Base-by-base conservation (phyloP, 352 stramenopile species). In the Phytopythium delawarense region DNA sequence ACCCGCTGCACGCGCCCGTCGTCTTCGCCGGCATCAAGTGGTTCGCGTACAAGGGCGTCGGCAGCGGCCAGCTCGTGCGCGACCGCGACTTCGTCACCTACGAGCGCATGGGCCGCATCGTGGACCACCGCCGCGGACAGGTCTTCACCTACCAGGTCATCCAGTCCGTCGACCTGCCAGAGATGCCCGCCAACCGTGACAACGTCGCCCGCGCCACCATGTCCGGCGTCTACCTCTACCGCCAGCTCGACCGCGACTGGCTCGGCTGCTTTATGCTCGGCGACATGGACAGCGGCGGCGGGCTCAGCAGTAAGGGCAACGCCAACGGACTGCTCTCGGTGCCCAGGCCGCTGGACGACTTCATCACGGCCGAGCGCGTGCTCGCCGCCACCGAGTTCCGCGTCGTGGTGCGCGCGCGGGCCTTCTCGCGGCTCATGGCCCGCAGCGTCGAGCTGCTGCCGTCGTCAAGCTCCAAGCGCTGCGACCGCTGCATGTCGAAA, bases 21-120 rank as follows among this genome's bases (percentile, higher is more conserved):
- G 72, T 86, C 37, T 88, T 88, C 51, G 70, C 76, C 7, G 78
- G 76, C 25, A 74, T 88, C 65, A 88, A 88, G 67, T 86, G 78
- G 78, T 83, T 79, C 34, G 68, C 73, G 20, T 64, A 82, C 61
- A 72, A 79, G 39, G 68, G 65, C 42, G 65, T 69, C 18, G 67
- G 68, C 11, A 37, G 67, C 18, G 69, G 68, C 13, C 63, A 75
- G 25, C 59, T 88, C 45, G 65, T 81, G 34, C 67, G 69, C 50
- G 76, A 88, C 62, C 77, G 79, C 53, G 78, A 88, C 49, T 55
- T 71, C 59, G 72, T 86, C 49, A 73, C 70, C 25, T 88, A 82
- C 63, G 78, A 88, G 58, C 76, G 76, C 59, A 85, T 88, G 72
- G 78, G 78, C 1, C 74, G 75, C 60, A 85, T 88, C 52, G 67